Percentiles rank a stretch among this genome's conserved stretches.
Evolutionary conservation across 257 asterid species (phyloP).

Genomic region (Pogostemon cablin): DNA sequence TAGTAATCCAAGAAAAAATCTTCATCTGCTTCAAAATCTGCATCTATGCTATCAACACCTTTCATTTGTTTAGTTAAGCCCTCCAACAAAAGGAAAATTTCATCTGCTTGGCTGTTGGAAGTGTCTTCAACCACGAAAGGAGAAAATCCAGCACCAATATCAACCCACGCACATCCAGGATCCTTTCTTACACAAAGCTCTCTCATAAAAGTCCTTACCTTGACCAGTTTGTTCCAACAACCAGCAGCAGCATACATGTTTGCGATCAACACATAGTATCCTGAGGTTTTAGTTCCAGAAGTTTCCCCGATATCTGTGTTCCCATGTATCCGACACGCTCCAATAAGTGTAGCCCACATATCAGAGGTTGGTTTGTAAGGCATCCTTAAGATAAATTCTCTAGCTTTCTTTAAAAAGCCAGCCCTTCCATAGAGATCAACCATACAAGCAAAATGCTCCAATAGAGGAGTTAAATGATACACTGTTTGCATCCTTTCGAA

Average conservation of each 20-base stretch:
- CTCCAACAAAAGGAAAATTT: constrained; percentile 49
- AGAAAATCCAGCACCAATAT: constrained; percentile 63
- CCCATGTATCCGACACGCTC: constrained; percentile 78
- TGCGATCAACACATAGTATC: constrained; percentile 78
- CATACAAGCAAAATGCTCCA: constrained; percentile 89
- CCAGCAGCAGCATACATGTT: constrained; percentile 92
- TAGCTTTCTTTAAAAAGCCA: constrained; percentile 63
- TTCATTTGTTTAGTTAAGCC: constrained; percentile 63
- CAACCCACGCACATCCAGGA: constrained; percentile 86
- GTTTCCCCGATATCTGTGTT: constrained; percentile 69
- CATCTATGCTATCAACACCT: constrained; percentile 47
- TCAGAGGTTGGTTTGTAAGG: constrained; percentile 67
- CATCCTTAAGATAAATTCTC: constrained; percentile 55
- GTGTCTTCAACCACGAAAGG: constrained; percentile 72
- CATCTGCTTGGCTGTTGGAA: constrained; percentile 49
- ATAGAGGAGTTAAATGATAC: constrained; percentile 54
- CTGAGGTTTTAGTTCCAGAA: constrained; percentile 70
- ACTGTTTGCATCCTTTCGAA: constrained; percentile 65
- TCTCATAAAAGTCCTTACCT: constrained; percentile 74
- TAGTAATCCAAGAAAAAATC: too few species aligned
- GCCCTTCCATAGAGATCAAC: constrained; percentile 88
- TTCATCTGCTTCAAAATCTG: constrained; percentile 33
- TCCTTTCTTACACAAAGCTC: constrained; percentile 77
- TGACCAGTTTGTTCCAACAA: constrained; percentile 66
- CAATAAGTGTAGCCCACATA: constrained; percentile 88